phyloP scores from a whole-genome alignment of 2,329 filamentous ascomycete genomes.

The Fusarium proliferatum region DNA sequence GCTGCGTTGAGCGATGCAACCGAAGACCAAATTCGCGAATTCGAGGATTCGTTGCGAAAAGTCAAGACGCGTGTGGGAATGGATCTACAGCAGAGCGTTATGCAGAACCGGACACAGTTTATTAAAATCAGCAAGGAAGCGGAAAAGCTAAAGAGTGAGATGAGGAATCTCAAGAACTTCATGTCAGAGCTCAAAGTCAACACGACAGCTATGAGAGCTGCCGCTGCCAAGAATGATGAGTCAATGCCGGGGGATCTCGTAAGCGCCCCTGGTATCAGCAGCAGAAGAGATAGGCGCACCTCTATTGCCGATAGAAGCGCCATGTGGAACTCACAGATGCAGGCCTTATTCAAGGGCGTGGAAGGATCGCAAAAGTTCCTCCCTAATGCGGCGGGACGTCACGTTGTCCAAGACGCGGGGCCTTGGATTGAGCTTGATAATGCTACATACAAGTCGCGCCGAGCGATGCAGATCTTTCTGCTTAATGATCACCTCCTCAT shows the following conservation, averaged over 20 bases:
- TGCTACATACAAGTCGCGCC: constrained; percentile 92
- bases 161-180: constrained; percentile 87
- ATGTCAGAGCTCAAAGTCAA: constrained; percentile 93
- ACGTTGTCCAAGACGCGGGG: constrained; percentile 92
- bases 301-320: constrained; percentile 80
- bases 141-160: constrained; percentile 95
- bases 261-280: constrained; percentile 58
- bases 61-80: constrained; percentile 81
- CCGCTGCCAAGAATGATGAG: constrained; percentile 64
- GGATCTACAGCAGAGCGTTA: constrained; percentile 93
- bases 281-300: constrained; percentile 85
- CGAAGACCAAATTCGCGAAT: constrained; percentile 86
- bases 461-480: constrained; percentile 90
- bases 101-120: constrained; percentile 97
- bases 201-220: constrained; percentile 71
- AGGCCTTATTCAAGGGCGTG: constrained; percentile 92
- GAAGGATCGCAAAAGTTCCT: constrained; percentile 98
- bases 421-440: constrained; percentile 97
- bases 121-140: constrained; percentile 99
- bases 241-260: constrained; percentile 64
- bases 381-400: constrained; percentile 88
- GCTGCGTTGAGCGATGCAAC: constrained; percentile 83
- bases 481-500: constrained; percentile 95
- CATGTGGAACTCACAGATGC: constrained; percentile 76
- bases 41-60: constrained; percentile 79